Evolutionary conservation across 2,329 filamentous ascomycete genomes (phyloP).

Genomic region (Capronia americana): DNA sequence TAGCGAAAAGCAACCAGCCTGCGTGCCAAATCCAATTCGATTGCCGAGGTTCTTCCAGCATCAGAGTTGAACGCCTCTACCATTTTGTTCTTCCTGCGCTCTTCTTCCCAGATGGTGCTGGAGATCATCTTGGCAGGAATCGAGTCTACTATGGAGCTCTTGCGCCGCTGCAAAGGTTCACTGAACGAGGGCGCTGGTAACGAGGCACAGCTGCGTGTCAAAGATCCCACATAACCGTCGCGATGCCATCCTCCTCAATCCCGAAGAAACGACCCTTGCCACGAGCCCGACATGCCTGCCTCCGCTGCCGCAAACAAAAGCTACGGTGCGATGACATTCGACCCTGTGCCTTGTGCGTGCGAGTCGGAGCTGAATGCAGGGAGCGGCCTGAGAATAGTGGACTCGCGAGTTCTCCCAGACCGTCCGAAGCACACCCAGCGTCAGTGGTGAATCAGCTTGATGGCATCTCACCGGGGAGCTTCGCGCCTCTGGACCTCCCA

Average conservation of each 20-base stretch:
- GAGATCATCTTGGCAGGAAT: background rate
- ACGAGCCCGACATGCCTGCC: conserved; percentile 30
- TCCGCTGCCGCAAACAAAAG: conserved; percentile 33
- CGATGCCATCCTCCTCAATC: conserved; percentile 4
- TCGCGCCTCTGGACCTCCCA: background rate
- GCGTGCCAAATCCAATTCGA: background rate
- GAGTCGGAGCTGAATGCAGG: conserved; percentile 29
- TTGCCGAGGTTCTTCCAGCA: background rate
- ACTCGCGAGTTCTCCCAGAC: background rate
- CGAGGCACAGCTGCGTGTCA: background rate
- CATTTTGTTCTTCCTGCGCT: background rate
- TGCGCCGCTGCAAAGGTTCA: background rate
- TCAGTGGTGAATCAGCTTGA: background rate
- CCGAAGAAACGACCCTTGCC: conserved; percentile 28
- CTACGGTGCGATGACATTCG: conserved; percentile 31
- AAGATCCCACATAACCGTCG: background rate
- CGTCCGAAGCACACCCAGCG: background rate
- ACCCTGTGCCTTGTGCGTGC: conserved; percentile 29
- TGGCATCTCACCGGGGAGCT: background rate
- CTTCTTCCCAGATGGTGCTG: background rate
- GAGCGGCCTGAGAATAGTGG: conserved; percentile 21
- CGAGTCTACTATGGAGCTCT: background rate
- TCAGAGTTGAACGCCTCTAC: background rate
- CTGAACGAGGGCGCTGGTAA: background rate
- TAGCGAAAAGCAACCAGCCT: too few species aligned